Evolutionary conservation across 768 basidiomycete genomes (phyloP).

Genomic region (Hydnomerulius pinastri): DNA sequence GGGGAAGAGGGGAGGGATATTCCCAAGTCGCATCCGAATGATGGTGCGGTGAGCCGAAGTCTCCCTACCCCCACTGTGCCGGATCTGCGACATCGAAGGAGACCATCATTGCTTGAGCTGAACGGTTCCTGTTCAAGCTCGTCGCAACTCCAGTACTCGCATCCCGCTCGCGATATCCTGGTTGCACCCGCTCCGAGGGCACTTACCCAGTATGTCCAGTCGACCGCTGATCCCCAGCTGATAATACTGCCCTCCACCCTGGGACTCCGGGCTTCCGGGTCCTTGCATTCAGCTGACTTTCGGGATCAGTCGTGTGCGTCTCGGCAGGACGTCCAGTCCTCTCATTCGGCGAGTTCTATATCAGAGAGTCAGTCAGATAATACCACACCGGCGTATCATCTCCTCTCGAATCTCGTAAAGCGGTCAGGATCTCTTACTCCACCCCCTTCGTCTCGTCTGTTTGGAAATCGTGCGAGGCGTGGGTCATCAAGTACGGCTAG

Average conservation of each 20-base stretch:
- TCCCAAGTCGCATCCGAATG: constrained; percentile 9
- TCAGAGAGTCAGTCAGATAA: constrained; percentile 43
- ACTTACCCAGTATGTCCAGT: constrained; percentile 71
- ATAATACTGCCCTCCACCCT: constrained; percentile 72
- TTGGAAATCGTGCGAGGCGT: constrained; percentile 35
- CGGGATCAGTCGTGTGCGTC: constrained; percentile 1
- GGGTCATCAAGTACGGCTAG: constrained; percentile 34
- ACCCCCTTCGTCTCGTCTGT: constrained; percentile 27
- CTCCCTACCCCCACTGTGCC: constrained; percentile 42
- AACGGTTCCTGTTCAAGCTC: constrained; percentile 23
- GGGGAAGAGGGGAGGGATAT: constrained; percentile 23
- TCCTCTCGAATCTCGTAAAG: constrained; percentile 59
- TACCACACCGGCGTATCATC: constrained; percentile 58
- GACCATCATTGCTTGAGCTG: constrained; percentile 49
- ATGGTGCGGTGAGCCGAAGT: constrained; percentile 43
- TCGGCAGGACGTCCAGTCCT: constrained; percentile 3
- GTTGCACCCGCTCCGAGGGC: constrained; percentile 73
- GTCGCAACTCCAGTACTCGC: constrained; percentile 53
- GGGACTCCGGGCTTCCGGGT: constrained; percentile 51
- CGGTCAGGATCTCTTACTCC: constrained; percentile 32
- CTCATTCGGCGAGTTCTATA: constrained; percentile 11
- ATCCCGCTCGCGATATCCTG: constrained; percentile 52
- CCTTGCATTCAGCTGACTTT: constrained; percentile 25
- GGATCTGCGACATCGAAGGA: constrained; percentile 37
- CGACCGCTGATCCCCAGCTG: constrained; percentile 49